Base-by-base conservation (phyloP, 352 stramenopile genomes). In the Phytophthora megakarya region DNA sequence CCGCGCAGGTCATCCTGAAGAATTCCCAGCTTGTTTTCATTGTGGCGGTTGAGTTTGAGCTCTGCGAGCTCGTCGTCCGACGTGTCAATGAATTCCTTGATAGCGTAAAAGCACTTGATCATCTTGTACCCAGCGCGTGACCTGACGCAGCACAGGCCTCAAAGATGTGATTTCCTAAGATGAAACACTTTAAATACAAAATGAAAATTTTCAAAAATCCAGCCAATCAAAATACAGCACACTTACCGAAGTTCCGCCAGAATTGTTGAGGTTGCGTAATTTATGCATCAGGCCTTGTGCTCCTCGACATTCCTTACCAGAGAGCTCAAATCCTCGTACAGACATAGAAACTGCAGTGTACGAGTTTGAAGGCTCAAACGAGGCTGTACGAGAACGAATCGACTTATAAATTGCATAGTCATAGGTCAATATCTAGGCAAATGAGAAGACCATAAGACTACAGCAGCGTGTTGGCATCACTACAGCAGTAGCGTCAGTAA, bases 91-190 rank as follows among this genome's bases (percentile, higher is more conserved):
- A 56, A 37, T 15, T 57, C 23, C 23, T 38, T 57, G 35, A 49
- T 39, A 2, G 50, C 38, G 22, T 30, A 58, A 22, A 48, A 58
- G 25, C 25, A 25, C 23, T 57, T 57, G 15, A 40, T 7, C 50
- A 48, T 57, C 37, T 57, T 48, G 37, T 57, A 37, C 48, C 49
- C 37, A 58, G 22, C 23, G 50, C 13, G 37, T 58, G 4, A 7
- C 12, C 30, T 47, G 40, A 8, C 19, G 6, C 40, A 47, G 19
- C 8, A 32, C 19, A 15, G 40, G 21, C 2, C 19, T 30, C 19
- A 30, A 47, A 28, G 18, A 26, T 7, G 40, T 30, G 40, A 3
- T 18, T 19, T 30, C 30, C 25, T 28, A 28, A 7, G n/a, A 47
- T 32, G 9, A 9, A 32, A 32, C 26, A 5, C 5, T 10, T 30